Evolutionary conservation across 257 asterid genomes (phyloP), one percentile per base, ranked within the genome.

Genomic region (Ophiorrhiza pumila): DNA sequence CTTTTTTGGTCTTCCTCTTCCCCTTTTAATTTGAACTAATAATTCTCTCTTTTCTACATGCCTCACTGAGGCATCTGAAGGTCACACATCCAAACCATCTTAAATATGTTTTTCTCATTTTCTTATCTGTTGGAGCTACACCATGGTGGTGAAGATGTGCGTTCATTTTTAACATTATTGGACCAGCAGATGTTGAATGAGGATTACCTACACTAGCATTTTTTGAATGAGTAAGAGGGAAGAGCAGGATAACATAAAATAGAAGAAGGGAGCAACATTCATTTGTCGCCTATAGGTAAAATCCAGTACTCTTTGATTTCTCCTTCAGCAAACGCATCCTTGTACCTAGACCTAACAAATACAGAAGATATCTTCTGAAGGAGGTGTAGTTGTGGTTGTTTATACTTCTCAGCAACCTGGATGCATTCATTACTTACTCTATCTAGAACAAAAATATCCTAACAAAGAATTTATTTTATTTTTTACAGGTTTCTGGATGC

Each of bases 161-260:
- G 79, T 59, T 79, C 78, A 43, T 53, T 75, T 60, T 74, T 80
- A 82, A 82, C 73, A 74, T 79, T 79, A 71, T 53, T 86, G 78
- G 72, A 29, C 63, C 76, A 73, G 77, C 86, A 82, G 29, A 78
- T 66, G 76, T 68, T 69, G 73, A 86, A 75, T 75, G 78, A 74
- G 74, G n/a, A 13, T 53, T 31, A 49, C 31, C 60, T 68, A 46
- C 57, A 7, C 10, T 2, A 18, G 35, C 34, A 13, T 25, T 29
- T 14, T 46, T 27, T 18, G 31, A 27, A 14, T 42, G 57, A 14
- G 25, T 47, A 42, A 61, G 25, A 5, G 12, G 20, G 45, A 61
- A 35, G 41, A 27, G 41, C 13, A 61, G 43, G 53, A 5, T 15
- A 10, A 66, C 35, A 18, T 66, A 14, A 25, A 47, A 66, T 46